These are phyloP conservation scores for Yamadazyma trypodendri DNA, from an alignment of 1,139 yeast genomes.

Conservation along the genomic window DNA sequence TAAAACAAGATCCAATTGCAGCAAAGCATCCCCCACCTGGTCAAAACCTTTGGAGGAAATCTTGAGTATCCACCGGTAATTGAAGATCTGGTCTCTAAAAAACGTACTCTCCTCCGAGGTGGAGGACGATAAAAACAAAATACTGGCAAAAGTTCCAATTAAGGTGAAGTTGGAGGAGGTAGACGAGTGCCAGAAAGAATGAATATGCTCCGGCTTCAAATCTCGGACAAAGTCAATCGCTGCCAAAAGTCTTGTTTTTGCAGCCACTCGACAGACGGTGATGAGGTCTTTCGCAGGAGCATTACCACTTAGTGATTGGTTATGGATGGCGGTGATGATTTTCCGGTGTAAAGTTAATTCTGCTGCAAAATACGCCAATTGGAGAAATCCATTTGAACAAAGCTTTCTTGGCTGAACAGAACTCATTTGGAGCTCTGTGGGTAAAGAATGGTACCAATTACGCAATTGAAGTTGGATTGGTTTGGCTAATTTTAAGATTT, in stretches of 20 bases:
- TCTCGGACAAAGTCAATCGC: conserved; percentile 78
- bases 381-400: conserved; percentile 72
- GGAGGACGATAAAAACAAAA: conserved; percentile 63
- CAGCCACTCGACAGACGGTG: conserved; percentile 79
- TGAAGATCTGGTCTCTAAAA: conserved; percentile 66
- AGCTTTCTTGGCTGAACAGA: conserved; percentile 59
- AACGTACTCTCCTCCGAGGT: conserved; percentile 59
- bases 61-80: conserved; percentile 73
- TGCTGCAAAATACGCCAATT: conserved; percentile 82
- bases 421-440: conserved; percentile 65
- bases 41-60: conserved; percentile 73
- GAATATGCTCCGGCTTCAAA: conserved; percentile 77
- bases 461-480: conserved; percentile 79
- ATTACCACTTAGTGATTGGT: conserved; percentile 37
- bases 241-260: conserved; percentile 74
- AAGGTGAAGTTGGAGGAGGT: conserved; percentile 74
- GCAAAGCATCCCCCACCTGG: conserved; percentile 69
- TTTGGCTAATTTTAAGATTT: conserved; percentile 72
- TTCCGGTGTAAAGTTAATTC: conserved; percentile 82
- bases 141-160: conserved; percentile 83
- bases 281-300: conserved; percentile 57
- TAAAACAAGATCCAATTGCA: conserved; percentile 62
- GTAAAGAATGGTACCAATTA: conserved; percentile 82
- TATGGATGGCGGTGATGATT: conserved; percentile 59
- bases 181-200: conserved; percentile 86